Evolutionary conservation across 345 rosid species (phyloP), one percentile per base, ranked within the genome.

Genomic region (Aethionema arabicum): DNA sequence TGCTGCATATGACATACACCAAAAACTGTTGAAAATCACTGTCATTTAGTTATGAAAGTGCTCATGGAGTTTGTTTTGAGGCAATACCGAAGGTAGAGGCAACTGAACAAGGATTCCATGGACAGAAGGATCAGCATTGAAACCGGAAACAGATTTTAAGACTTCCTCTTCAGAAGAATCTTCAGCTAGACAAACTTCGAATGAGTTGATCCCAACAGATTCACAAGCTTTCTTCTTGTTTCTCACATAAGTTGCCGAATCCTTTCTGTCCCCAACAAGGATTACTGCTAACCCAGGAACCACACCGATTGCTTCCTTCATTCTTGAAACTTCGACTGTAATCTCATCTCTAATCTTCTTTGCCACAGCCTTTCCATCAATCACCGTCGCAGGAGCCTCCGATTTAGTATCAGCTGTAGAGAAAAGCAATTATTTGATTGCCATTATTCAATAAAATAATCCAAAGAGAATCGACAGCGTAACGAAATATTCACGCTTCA

Each of bases 91-190:
- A 66, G 96, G 95, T 32, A 91, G 72, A 39, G 98, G 95, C 72
- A 86, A 70, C 71, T 91, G 96, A 59, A 91, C 96, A 65, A 88
- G 96, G 74, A 91, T 88, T 74, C 96, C 98, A 57, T 91, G 96
- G 49, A 91, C 88, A 0, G 77, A 70, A 68, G 91, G 79, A 73
- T 88, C 87, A 32, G 63, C 74, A 41, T 91, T 91, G 63, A 83
- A 89, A 45, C 64, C 75, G 0, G 78, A 77, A 48, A 91, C 80
- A 63, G 62, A 75, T 52, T 73, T 74, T 63, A 88, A 78, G 7
- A 91, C 85, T 65, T 88, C 88, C 16, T 80, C 75, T 69, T 88
- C 95, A 4, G 84, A 58, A 0, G 90, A 68, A 33, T 80, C 84
- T 43, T 77, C 87, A 10, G 90, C 76, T 63, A 91, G 65, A 59